Conservation (phyloP, 2,329 filamentous ascomycete genomes). For the Capronia americana region DNA sequence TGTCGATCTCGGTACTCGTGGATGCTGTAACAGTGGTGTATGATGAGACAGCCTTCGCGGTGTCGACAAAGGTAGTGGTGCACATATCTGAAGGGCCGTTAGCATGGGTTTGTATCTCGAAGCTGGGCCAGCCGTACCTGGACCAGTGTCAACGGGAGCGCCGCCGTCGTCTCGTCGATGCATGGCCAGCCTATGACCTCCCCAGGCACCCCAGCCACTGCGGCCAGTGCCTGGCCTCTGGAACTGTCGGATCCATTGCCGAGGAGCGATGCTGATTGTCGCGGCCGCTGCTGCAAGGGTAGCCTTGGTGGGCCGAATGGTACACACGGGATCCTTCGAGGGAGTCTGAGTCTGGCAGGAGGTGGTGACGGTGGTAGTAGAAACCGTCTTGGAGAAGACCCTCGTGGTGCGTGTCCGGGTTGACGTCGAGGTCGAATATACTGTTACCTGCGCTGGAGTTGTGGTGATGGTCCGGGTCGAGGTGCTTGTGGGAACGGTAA, state of each 20-base stretch:
- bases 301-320: slow-evolving; percentile 32
- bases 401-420: slow-evolving; percentile 29
- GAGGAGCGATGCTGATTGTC: slow-evolving; percentile 9
- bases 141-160: slow-evolving; percentile 22
- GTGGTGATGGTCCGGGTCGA: slow-evolving; percentile 31
- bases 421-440: slow-evolving; percentile 29
- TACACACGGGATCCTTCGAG: slow-evolving; percentile 32
- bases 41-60: slow-evolving; percentile 26
- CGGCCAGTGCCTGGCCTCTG: neutral
- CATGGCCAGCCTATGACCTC: slow-evolving; percentile 4
- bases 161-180: slow-evolving; percentile 5
- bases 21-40: slow-evolving; percentile 31
- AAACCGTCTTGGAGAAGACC: slow-evolving; percentile 28
- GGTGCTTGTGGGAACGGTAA: slow-evolving; percentile 34
- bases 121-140: slow-evolving; percentile 16
- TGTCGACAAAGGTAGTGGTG: slow-evolving; percentile 32
- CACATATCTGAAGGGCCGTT: slow-evolving; percentile 27
- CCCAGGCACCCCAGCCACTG: slow-evolving; percentile 3
- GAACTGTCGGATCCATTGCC: slow-evolving; percentile 9
- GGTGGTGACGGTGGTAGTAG: slow-evolving; percentile 31
- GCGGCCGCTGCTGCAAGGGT: slow-evolving; percentile 26
- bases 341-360: slow-evolving; percentile 27
- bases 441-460: slow-evolving; percentile 29
- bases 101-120: neutral
- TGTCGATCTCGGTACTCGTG: slow-evolving; percentile 35